A percentile compares a stretch with the other conserved stretches of the same genome.
Evolutionary conservation across 2,329 filamentous ascomycete genomes (phyloP).

Genomic region (Sporothrix phasma): DNA sequence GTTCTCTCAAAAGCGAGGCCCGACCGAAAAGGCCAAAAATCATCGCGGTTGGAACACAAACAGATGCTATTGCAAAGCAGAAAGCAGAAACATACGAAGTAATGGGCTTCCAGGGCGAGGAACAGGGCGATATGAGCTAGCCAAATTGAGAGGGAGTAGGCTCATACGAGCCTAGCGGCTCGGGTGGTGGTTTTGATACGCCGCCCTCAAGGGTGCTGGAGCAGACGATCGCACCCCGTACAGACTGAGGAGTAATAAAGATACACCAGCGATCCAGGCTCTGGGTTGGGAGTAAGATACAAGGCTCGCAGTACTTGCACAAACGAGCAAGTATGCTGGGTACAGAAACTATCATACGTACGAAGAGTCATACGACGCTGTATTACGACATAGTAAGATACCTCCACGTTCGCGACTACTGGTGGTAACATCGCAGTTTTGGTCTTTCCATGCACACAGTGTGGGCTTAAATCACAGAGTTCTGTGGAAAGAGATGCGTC

Average conservation of each 20-base stretch:
- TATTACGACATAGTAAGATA: no score
- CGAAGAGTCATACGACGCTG: neutral
- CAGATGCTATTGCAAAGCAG: conserved; percentile 11
- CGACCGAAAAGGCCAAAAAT: conserved; percentile 4
- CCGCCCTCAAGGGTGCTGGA: conserved; percentile 12
- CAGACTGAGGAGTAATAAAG: neutral
- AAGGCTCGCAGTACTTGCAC: no score
- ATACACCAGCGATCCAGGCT: no score
- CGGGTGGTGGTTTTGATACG: conserved; percentile 13
- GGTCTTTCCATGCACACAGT: no score
- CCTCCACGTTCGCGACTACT: no score
- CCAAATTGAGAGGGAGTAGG: conserved; percentile 15
- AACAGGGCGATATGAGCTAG: conserved; percentile 11
- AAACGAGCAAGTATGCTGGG: no score
- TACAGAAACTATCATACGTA: neutral
- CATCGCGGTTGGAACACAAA: conserved; percentile 13
- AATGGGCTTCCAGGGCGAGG: neutral
- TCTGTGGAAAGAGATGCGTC: no score
- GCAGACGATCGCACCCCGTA: neutral
- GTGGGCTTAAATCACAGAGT: no score
- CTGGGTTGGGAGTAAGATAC: no score
- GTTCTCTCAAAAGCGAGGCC: neutral
- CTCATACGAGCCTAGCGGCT: neutral
- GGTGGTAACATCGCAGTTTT: no score
- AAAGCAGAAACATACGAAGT: conserved; percentile 7